Conservation (phyloP, 306 rosid species). For the Astragalus membranaceus region DNA sequence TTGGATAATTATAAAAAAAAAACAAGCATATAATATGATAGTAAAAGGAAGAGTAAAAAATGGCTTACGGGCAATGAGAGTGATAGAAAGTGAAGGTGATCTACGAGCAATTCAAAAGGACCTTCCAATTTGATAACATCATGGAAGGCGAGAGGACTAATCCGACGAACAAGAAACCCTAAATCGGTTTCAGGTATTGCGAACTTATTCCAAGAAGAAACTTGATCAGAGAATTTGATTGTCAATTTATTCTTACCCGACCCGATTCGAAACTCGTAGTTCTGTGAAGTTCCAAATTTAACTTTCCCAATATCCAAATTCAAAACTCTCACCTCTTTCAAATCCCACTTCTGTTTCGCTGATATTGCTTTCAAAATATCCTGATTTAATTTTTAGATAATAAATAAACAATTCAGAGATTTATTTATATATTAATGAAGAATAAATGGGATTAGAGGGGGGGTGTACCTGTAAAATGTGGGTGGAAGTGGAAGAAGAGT, state of each 20-base stretch:
- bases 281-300: slow-evolving; percentile 45
- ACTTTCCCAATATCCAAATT: slow-evolving; percentile 47
- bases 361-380: slow-evolving; percentile 68
- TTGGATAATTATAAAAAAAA: neutral
- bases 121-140: slow-evolving; percentile 60
- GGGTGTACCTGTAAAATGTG: slow-evolving; percentile 51
- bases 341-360: slow-evolving; percentile 54
- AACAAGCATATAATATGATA: neutral
- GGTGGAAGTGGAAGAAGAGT: neutral
- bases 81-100: slow-evolving; percentile 32
- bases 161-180: slow-evolving; percentile 36
- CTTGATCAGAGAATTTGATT: slow-evolving; percentile 51
- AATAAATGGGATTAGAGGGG: neutral
- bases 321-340: slow-evolving; percentile 35
- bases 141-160: slow-evolving; percentile 42
- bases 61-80: slow-evolving; percentile 56
- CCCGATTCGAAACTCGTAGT: slow-evolving; percentile 52
- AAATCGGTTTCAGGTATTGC: slow-evolving; percentile 36
- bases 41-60: neutral
- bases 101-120: slow-evolving; percentile 60
- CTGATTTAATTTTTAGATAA: slow-evolving; percentile 29
- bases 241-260: slow-evolving; percentile 37
- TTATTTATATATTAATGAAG: neutral
- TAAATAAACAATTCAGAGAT: neutral
- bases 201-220: slow-evolving; percentile 57